Base-by-base conservation (phyloP, 176 grass and related monocot species). In the Paspalum vaginatum region DNA sequence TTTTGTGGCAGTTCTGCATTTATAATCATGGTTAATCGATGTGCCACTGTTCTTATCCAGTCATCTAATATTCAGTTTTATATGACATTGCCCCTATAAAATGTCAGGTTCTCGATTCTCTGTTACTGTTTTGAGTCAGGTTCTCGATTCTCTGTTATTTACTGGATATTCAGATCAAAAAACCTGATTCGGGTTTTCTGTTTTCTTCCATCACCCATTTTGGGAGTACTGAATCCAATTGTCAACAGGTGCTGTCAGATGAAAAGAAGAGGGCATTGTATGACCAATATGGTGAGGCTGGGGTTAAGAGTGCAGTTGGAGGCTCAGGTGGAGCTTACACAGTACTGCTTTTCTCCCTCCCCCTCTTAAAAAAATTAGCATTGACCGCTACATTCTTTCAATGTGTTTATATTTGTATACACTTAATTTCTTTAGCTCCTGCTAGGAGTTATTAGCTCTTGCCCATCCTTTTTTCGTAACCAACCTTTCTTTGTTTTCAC, bases 231-330 rank as follows among this genome's bases (percentile, higher is more conserved):
- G 47, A 88, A 70, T 86, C 54, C 84, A 39, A 77, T 81, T 88
- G 45, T 88, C 79, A 58, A 61, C 90, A 98, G 96, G 90, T 98
- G 37, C 83, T 98, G 54, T 98, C 96, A 91, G 96, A 98, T 91
- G 95, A 98, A 79, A 89, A 98, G 76, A 95, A 98, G 86, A 95
- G 96, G 63, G 84, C 86, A 4, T 61, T 98, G 55, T 98, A 98
- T 84, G 92, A 98, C 79, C 96, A 95, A 75, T 98, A 98, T 77
- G 96, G 96, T 84, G 96, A 98, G 91, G 92, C 96, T 72, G 96
- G 96, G 42, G 84, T 98, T 76, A 95, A 95, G 83, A 98, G 92
- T 61, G 87, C 90, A 9, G 90, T 95, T 84, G 96, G 96, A 81
- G 95, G 92, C 66, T 74, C 85, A 2, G 61, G 83, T 89, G 96